A percentile compares a stretch with the other conserved stretches of the same genome.
Evolutionary conservation across 2,329 filamentous ascomycete genomes (phyloP).

Genomic region (Nakataea oryzae): DNA sequence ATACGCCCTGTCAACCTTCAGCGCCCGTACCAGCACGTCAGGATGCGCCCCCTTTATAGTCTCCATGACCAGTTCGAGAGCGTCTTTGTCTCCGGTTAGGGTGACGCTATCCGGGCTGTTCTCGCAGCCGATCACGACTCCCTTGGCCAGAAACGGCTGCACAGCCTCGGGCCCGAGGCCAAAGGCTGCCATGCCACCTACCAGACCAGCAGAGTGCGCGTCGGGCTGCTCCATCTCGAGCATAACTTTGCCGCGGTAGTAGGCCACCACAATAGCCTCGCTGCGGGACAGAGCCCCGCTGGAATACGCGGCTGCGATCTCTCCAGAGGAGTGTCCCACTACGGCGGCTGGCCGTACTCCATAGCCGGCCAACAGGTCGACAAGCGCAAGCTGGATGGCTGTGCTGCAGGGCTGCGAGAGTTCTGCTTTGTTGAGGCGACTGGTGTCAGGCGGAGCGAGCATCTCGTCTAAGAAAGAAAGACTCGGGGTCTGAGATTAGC

Average conservation of each 20-base stretch:
- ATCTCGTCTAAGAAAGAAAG: too few relatives aligned
- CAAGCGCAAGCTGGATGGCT: conserved; percentile 35
- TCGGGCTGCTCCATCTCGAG: not conserved
- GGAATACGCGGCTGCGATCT: conserved; percentile 39
- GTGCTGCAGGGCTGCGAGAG: conserved; percentile 24
- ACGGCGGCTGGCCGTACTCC: conserved; percentile 23
- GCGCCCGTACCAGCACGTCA: not conserved
- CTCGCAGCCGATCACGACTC: conserved; percentile 17
- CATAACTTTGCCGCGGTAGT: not conserved
- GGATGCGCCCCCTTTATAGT: not conserved
- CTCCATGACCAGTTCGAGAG: not conserved
- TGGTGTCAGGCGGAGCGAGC: too few relatives aligned
- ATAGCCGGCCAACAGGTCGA: conserved; percentile 24
- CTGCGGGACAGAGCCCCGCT: conserved; percentile 26
- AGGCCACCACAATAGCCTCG: conserved; percentile 31
- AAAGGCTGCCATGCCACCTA: not conserved
- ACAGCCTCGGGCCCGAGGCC: not conserved
- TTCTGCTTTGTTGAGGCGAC: too few relatives aligned
- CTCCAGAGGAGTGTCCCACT: conserved; percentile 37
- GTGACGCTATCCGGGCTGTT: conserved; percentile 26
- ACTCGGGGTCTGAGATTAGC: too few relatives aligned
- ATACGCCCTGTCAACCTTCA: not conserved
- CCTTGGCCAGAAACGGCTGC: not conserved
- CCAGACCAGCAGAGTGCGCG: not conserved
- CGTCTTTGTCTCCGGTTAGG: conserved; percentile 18